A percentile compares a stretch with the other conserved stretches of the same genome.
Evolutionary conservation across 176 grass and related monocot genomes (phyloP).

Genomic region (Tillandsia leiboldiana): DNA sequence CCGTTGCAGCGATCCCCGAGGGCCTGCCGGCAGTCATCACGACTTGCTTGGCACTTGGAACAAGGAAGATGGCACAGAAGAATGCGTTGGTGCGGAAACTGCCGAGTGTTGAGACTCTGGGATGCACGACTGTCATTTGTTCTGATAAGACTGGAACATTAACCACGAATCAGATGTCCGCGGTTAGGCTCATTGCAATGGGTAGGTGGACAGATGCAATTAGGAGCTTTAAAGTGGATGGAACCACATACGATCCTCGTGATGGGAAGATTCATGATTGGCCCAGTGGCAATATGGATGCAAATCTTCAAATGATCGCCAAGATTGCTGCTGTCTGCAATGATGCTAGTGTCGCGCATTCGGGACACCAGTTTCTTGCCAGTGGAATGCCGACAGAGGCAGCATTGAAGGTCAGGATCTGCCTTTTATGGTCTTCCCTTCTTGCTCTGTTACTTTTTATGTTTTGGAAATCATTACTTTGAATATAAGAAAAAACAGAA

Average conservation of each 20-base stretch:
- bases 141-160: conserved; percentile 88
- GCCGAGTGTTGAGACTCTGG: conserved; percentile 84
- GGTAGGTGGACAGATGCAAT: conserved; percentile 20
- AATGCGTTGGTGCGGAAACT: conserved; percentile 91
- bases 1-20: conserved; percentile 83
- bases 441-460: background rate
- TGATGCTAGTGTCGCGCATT: conserved; percentile 55
- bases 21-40: conserved; percentile 89
- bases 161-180: conserved; percentile 92
- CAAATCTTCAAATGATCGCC: conserved; percentile 68
- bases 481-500: background rate
- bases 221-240: conserved; percentile 75
- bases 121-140: conserved; percentile 94
- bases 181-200: conserved; percentile 56
- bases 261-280: conserved; percentile 69
- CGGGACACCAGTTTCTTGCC: conserved; percentile 56
- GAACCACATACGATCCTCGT: conserved; percentile 66
- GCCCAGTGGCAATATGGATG: conserved; percentile 46
- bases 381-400: conserved; percentile 87
- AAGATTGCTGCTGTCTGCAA: conserved; percentile 89
- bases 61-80: conserved; percentile 93
- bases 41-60: conserved; percentile 80
- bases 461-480: background rate
- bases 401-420: conserved; percentile 64
- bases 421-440: background rate